Conservation (phyloP, 495 filamentous ascomycete genomes). For the Penicillium herquei region DNA sequence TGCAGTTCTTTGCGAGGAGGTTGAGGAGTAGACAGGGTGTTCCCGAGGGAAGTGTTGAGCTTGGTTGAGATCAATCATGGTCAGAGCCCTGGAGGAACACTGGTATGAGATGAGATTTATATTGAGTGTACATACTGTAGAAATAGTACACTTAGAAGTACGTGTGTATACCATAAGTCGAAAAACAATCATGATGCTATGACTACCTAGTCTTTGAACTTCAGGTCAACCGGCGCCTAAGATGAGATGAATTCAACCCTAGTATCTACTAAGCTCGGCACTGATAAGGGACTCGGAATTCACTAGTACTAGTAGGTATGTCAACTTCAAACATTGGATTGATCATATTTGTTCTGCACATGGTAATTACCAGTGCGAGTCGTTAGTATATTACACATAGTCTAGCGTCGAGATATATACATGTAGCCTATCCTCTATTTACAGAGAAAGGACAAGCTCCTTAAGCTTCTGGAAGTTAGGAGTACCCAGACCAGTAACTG, state of each 20-base stretch:
- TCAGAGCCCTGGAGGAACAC: too few species aligned
- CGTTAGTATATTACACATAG: conserved; percentile 1
- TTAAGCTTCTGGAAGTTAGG: conserved; percentile 41
- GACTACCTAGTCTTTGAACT: too few species aligned
- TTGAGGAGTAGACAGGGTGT: conserved; percentile 64
- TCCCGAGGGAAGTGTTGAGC: conserved; percentile 58
- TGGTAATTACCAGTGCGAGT: too few species aligned
- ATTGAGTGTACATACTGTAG: neutral
- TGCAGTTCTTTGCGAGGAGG: conserved; percentile 85
- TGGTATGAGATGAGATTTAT: too few species aligned
- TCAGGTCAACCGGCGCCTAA: too few species aligned
- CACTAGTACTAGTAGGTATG: too few species aligned
- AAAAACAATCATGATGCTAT: too few species aligned
- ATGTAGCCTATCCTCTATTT: neutral
- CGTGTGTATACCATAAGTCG: too few species aligned
- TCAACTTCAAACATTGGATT: too few species aligned
- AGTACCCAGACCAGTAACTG: conserved; percentile 46
- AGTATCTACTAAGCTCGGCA: too few species aligned
- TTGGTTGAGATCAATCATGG: conserved; percentile 21
- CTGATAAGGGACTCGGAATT: too few species aligned
- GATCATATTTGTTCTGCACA: neutral
- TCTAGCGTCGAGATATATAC: neutral
- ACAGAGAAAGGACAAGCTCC: conserved; percentile 28
- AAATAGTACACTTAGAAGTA: neutral
- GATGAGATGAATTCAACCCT: too few species aligned